Base-by-base conservation (phyloP, 129 eudicot species). In the Centella asiatica region DNA sequence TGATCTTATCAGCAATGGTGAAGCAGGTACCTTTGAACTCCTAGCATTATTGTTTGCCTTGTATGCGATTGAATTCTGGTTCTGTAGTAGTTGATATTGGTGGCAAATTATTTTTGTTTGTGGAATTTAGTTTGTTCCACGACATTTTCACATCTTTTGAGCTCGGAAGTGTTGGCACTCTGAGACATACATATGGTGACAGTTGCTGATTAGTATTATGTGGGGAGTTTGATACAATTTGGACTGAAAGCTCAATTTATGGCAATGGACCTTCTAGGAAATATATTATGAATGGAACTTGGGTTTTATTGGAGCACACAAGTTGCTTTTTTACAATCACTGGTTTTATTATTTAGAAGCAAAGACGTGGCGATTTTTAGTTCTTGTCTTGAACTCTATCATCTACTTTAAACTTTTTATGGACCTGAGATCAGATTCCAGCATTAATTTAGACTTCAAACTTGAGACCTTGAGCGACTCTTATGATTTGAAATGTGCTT, bases 1-100 rank as follows among this genome's bases (percentile, higher is more conserved):
- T 56, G 99, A 92, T 77, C 75, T 70, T 53, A 78, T 93, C 61
- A 87, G 92, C 63, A 83, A 93, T 72, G 96, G 96, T 54, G 69
- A 76, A 64, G 67, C 75, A 77, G 99, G 99, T 87, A 78, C 45
- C 48, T 31, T 28, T 14, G 4, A 49, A 56, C 14, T 4, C 27
- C 10, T 9, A 49, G 31, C 7, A 27, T 39, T 32, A 23, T 22
- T 44, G 0, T 49, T 34, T 18, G 9, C 18, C 19, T 52, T 61
- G 23, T 7, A 1, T 70, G 32, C 11, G 52, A 27, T 60, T 27
- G 5, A 39, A 34, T 15, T 44, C 3, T 49, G 22, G n/a, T 26
- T 12, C 25, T 15, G 53, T 10, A 67, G n/a, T 1, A 22, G 23
- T 29, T 47, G 53, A 6, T 44, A 10, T 15, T 19, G 9, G 9